Evolutionary conservation across 2,329 filamentous ascomycete genomes (phyloP), one percentile per base, ranked within the genome.

Genomic region (Diaporthe citri): DNA sequence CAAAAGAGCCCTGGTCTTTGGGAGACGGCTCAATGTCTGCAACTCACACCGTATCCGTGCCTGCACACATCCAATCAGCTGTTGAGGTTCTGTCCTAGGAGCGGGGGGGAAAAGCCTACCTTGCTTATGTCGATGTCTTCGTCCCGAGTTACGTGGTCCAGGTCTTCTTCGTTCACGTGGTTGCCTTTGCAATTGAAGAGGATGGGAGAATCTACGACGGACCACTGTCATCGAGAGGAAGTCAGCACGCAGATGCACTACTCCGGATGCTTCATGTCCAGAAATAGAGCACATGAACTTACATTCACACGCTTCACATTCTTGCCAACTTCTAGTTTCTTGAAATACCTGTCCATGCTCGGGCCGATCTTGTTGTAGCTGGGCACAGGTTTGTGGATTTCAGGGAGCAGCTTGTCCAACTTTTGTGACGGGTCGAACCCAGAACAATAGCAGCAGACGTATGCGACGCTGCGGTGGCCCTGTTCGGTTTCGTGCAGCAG

Each of bases 331-430:
- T 87, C 83, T 0, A 90, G 70, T 64, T 84, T 85, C 3, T 79
- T 78, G 76, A 91, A 90, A 79, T 88, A 90, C 8, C 85, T 83
- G 80, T 91, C 88, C 88, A 91, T 90, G 75, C 88, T 90, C 0
- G 82, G 78, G 0, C 86, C 88, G 39, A 91, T 90, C 81, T 87
- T 90, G 22, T 89, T 86, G 72, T 90, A 90, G 0, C 83, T 83
- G 0, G 89, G 89, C 51, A 91, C 89, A 0, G 88, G 88, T 22
- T 75, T 80, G 73, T 91, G 89, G 15, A 90, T 87, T 31, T 88
- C 87, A 57, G 80, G 80, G 28, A 91, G 80, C 13, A 85, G 77
- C 76, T 85, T 84, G 3, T 87, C 88, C 39, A 91, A 80, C 80
- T 90, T 90, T 3, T 79, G 62, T 0, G 85, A 83, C 0, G 89